phyloP scores from a whole-genome alignment of 2,329 filamentous ascomycete species.

The Dichotomopilus funicola region DNA sequence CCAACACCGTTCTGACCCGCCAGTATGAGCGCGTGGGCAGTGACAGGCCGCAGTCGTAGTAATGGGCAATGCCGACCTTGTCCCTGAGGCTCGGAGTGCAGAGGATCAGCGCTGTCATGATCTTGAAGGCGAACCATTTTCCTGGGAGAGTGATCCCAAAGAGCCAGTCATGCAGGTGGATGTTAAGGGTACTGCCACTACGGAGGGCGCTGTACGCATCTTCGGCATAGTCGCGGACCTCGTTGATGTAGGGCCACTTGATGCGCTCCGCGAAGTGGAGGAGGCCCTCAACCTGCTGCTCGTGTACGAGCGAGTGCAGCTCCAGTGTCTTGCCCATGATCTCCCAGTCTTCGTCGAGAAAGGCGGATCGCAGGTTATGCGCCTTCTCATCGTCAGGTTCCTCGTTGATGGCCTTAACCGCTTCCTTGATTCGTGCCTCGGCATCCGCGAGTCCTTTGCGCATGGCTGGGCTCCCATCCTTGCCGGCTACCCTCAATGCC shows the following conservation, averaged over 20 bases:
- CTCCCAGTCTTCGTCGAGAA: not conserved
- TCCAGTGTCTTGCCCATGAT: not conserved
- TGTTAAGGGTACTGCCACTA: slow-evolving; percentile 1
- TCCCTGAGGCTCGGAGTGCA: slow-evolving; percentile 5
- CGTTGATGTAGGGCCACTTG: slow-evolving; percentile 8
- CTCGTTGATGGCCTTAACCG: not conserved
- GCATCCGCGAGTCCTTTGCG: not conserved
- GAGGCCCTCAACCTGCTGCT: slow-evolving; percentile 9
- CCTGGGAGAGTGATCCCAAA: slow-evolving; percentile 5
- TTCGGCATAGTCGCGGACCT: slow-evolving; percentile 9
- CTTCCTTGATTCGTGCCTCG: not conserved
- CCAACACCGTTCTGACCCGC: slow-evolving; percentile 5
- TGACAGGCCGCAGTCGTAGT: slow-evolving; percentile 7
- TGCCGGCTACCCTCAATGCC: not conserved
- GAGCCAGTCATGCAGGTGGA: slow-evolving; percentile 10
- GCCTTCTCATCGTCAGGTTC: not conserved
- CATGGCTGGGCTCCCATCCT: not conserved
- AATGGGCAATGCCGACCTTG: slow-evolving; percentile 1
- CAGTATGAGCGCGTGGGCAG: slow-evolving; percentile 8
- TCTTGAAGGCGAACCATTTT: slow-evolving; percentile 9
- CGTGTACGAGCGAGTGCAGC: slow-evolving; percentile 4
- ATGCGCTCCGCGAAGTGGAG: slow-evolving; percentile 10
- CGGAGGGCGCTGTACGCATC: slow-evolving; percentile 6
- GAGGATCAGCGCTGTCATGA: slow-evolving; percentile 8
- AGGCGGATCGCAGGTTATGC: not conserved